Base-by-base conservation (phyloP, 2,329 filamentous ascomycete genomes). In the Penicillium sp. region DNA sequence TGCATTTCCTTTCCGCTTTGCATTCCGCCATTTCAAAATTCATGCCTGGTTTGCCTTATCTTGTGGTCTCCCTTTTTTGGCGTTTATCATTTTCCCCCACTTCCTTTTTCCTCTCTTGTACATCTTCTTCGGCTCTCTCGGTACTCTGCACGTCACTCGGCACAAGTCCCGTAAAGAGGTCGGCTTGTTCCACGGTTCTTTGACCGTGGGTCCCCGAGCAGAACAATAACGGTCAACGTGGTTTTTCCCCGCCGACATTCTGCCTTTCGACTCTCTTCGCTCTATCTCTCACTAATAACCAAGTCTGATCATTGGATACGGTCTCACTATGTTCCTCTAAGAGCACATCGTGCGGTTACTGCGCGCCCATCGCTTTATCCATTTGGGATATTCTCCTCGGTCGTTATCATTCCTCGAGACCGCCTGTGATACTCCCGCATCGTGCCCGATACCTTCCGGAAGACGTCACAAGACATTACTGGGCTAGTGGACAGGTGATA, bases 161-260 rank as follows among this genome's bases (percentile, higher is more conserved):
- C 31, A 29, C 36, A 10, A 40, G 41, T 53, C 38, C 52, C 56
- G 49, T 28, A 30, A 46, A 46, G 29, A 46, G 35, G 19, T 19
- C 28, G 42, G 41, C 33, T 31, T 52, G 54, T 55, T 51, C 56
- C 56, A 58, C 50, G 56, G 56, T 58, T 58, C 36, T 22, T 38
- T 42, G 35, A 36, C 54, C 50, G 52, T 47, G 46, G 41, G 28
- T 33, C 52, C 54, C 52, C 47, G 47, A 49, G 29, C 6, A 41
- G 30, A 57, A 37, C 33, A 49, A 49, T 35, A 46, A 42, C 38
- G 12, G 37, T 34, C 30, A 41, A 50, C 35, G 41, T 49, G 36
- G 25, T 22, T 44, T 41, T 45, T 37, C 46, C 46, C 46, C 46
- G 37, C 45, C n/a, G 4, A 33, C 38, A 25, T 22, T 35, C 27